These are phyloP conservation scores for Vitis amurensis DNA, from an alignment of 164 flowering plant species.

Conservation along the genomic window DNA sequence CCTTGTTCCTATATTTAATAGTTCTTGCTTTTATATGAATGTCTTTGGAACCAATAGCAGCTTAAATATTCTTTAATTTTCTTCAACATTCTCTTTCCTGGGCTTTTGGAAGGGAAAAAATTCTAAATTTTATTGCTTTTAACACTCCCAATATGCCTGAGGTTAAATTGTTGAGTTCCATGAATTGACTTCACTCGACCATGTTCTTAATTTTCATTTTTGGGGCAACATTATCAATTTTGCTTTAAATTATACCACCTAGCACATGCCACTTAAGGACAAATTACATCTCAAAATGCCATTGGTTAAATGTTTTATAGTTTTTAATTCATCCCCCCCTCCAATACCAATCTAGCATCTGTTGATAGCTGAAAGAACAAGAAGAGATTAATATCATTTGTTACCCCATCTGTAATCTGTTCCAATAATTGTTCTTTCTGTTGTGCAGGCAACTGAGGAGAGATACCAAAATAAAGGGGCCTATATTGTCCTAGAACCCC, in stretches of 20 bases:
- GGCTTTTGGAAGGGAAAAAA: no score
- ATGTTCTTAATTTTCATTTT: no score
- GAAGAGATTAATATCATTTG: neutral
- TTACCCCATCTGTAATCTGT: neutral
- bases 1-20: neutral
- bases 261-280: neutral
- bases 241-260: no score
- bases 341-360: neutral
- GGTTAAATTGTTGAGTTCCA: no score
- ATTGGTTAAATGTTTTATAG: neutral
- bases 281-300: neutral
- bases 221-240: no score
- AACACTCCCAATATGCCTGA: no score
- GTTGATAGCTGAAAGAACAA: neutral
- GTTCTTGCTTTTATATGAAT: no score
- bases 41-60: no score
- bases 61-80: no score
- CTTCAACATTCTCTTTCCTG: no score
- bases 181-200: no score
- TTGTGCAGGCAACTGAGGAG: constrained; percentile 69
- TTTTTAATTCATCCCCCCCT: neutral
- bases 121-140: no score
- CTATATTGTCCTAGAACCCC: constrained; percentile 69
- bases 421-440: constrained; percentile 1
- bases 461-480: constrained; percentile 83